A percentile compares a stretch with the other conserved stretches of the same genome.
Conservation (phyloP, 192 early-diverging fungal species). For the Umbelopsis ramanniana region DNA sequence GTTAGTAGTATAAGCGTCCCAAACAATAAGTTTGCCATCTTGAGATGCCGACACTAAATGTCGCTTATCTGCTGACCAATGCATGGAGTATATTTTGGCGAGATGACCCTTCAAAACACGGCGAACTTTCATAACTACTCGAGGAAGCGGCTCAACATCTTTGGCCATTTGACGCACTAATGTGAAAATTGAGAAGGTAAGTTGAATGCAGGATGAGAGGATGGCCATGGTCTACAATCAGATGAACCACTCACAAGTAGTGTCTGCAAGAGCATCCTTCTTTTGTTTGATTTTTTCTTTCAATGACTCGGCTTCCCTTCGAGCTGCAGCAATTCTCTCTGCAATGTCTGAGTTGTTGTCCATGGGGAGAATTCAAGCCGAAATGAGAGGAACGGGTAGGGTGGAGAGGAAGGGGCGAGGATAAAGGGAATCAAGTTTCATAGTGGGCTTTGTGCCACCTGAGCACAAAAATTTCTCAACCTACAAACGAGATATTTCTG, state of each 20-base stretch:
- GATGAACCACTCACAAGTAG: conserved; percentile 75
- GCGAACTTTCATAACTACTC: conserved; percentile 92
- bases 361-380: conserved; percentile 19
- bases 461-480: conserved; percentile 13
- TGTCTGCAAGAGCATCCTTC: conserved; percentile 92
- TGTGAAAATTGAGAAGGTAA: conserved; percentile 27
- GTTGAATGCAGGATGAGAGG: neutral
- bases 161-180: conserved; percentile 87
- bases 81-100: conserved; percentile 99
- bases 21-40: conserved; percentile 99
- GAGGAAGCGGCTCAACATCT: conserved; percentile 86
- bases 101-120: conserved; percentile 97
- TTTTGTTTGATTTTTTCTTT: conserved; percentile 96
- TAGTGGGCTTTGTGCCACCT: conserved; percentile 21
- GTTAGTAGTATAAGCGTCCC: conserved; percentile 99
- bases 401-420: conserved; percentile 1
- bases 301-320: conserved; percentile 92
- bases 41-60: conserved; percentile 98
- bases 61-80: conserved; percentile 97
- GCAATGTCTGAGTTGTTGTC: conserved; percentile 71
- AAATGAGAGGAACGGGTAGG: conserved; percentile 24
- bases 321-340: conserved; percentile 90
- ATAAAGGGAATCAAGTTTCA: conserved; percentile 24
- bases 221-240: neutral
- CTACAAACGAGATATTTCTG: neutral